Evolutionary conservation across 1,284 basidiomycete genomes (phyloP), one percentile per base, ranked within the genome.

Genomic region (Cutaneotrichosporon cutaneum): DNA sequence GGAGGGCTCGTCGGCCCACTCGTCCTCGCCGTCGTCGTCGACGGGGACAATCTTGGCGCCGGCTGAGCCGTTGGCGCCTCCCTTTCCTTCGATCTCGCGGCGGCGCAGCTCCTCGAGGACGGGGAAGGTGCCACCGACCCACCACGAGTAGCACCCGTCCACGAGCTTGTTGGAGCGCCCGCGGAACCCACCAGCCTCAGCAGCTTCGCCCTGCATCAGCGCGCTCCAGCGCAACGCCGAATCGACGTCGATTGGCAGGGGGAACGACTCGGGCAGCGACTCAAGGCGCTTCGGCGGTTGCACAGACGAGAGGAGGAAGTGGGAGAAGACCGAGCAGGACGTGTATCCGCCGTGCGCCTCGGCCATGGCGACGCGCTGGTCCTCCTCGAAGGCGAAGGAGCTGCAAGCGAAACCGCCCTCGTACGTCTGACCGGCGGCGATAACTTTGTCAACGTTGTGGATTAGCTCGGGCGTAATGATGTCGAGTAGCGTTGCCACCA

Each of bases 261-360:
- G 82, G 59, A 72, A 77, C 6, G 47, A 18, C 0, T 57, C 26
- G 0, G 45, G 58, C 0, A 72, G 61, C 0, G 68, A 67, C n/a
- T 66, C 56, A n/a, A 64, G 32, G 2, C 54, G n/a, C 3, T 51
- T 51, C 18, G 35, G 63, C 14, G 56, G 58, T 18, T 57, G 64
- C 11, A 74, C 62, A 16, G 69, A 69, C 0, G 65, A 54, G 0
- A 98, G 81, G 56, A 96, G 82, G 36, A 91, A 84, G 86, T 92
- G 90, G 21, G 89, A 87, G 0, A 92, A 90, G 22, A 94, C 82
- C 1, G 92, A 87, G 74, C 96, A 99, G 74, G 90, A 96, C 0
- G 94, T 92, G 80, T 99, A 99, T 0, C 96, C 96, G 8, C 96
- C 96, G 69, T 99, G 96, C 0, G 96, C 94, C 79, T 99, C 96